These are phyloP conservation scores for Solanum ahanhuiri DNA, from an alignment of 257 asterid species.

Conservation along the genomic window DNA sequence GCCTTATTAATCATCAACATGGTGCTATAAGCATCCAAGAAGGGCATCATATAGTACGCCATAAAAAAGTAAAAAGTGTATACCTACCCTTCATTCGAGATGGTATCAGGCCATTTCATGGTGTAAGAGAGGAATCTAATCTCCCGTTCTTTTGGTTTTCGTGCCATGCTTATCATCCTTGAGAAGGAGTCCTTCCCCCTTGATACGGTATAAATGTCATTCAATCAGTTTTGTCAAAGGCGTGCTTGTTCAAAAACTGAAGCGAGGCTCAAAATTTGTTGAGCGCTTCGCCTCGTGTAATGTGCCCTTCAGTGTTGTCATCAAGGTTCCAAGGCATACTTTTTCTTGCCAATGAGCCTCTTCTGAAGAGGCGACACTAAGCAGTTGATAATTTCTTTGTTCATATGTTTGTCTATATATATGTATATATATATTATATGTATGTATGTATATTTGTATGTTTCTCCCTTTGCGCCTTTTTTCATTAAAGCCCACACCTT, in stretches of 20 bases:
- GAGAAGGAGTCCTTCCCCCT: neutral
- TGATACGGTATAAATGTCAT: neutral
- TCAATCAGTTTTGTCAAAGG: neutral
- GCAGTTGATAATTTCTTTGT: neutral
- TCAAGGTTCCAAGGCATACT: neutral
- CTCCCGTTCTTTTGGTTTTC: neutral
- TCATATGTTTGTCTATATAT: neutral
- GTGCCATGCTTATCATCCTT: neutral
- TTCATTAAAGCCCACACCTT: neutral
- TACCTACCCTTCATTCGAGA: neutral
- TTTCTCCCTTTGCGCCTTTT: neutral
- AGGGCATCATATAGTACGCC: neutral
- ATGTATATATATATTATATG: neutral
- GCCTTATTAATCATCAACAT: neutral
- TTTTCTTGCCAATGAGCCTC: neutral
- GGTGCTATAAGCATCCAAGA: neutral
- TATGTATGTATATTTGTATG: neutral
- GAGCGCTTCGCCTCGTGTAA: neutral
- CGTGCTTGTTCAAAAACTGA: neutral
- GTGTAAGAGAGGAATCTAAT: neutral
- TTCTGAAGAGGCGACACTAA: neutral
- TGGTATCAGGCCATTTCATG: neutral
- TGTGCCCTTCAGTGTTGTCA: neutral
- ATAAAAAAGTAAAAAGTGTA: neutral
- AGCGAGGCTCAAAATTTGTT: neutral